Conservation (phyloP, 2,329 filamentous ascomycete species). For the Diaporthe capsici region DNA sequence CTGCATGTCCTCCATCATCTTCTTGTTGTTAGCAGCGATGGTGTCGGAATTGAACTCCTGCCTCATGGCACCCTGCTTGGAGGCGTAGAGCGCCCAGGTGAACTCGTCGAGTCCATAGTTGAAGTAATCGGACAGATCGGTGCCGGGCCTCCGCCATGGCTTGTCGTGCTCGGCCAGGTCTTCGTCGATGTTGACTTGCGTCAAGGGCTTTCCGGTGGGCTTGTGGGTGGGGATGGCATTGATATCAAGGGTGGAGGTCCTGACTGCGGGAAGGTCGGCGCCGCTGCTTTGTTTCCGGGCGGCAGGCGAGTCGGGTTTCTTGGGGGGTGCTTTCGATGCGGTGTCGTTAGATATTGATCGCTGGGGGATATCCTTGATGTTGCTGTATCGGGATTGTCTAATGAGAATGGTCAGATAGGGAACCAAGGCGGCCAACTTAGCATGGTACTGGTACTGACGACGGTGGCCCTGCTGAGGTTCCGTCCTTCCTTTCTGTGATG, state of each 20-base stretch:
- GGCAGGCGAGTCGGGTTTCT: slow-evolving; percentile 49
- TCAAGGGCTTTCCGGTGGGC: slow-evolving; percentile 84
- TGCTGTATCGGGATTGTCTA: slow-evolving; percentile 74
- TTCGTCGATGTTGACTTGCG: slow-evolving; percentile 81
- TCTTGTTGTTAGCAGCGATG: slow-evolving; percentile 78
- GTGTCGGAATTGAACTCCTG: slow-evolving; percentile 80
- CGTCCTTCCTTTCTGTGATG: slow-evolving; percentile 77
- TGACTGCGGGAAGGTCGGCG: slow-evolving; percentile 67
- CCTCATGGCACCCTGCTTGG: slow-evolving; percentile 86
- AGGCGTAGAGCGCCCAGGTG: slow-evolving; percentile 94
- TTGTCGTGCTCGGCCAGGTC: slow-evolving; percentile 86
- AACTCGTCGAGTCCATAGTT: slow-evolving; percentile 99
- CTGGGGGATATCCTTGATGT: slow-evolving; percentile 76
- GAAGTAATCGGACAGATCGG: slow-evolving; percentile 97
- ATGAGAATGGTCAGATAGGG: neutral
- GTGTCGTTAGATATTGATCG: slow-evolving; percentile 68
- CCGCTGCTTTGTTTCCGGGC: slow-evolving; percentile 34
- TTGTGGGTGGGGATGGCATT: slow-evolving; percentile 86
- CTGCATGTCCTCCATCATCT: slow-evolving; percentile 80
- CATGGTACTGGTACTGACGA: slow-evolving; percentile 59
- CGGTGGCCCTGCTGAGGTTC: slow-evolving; percentile 71
- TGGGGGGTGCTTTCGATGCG: slow-evolving; percentile 59
- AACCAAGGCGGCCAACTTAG: too few relatives aligned
- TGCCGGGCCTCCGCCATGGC: slow-evolving; percentile 94
- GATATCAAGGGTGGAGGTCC: slow-evolving; percentile 88